phyloP scores from a whole-genome alignment of 192 early-diverging fungal species.

The Coemansia sp. region DNA sequence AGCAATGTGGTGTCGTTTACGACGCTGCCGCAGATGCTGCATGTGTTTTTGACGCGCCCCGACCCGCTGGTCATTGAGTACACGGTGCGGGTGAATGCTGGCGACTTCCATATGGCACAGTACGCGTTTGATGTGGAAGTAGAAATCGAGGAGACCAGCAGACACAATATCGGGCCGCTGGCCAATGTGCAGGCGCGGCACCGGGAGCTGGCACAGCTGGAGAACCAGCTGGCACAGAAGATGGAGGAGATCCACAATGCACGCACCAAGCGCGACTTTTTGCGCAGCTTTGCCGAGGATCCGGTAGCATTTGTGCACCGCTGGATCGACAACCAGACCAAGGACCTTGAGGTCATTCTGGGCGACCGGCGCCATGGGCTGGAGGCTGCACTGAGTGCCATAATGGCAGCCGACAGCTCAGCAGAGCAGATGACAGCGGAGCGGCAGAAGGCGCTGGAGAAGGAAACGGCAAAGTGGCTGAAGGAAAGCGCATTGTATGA shows the following conservation, averaged over 20 bases:
- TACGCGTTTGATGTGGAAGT: slow-evolving; percentile 92
- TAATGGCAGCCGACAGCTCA: slow-evolving; percentile 38
- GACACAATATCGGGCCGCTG: slow-evolving; percentile 56
- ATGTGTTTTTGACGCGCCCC: slow-evolving; percentile 66
- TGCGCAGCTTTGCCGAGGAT: slow-evolving; percentile 80
- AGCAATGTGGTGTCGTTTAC: slow-evolving; percentile 70
- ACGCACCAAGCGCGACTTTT: slow-evolving; percentile 89
- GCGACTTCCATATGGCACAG: slow-evolving; percentile 71
- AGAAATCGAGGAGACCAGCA: slow-evolving; percentile 75
- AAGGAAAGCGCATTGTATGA: slow-evolving; percentile 51
- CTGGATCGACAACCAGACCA: slow-evolving; percentile 90
- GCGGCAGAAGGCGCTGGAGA: slow-evolving; percentile 28
- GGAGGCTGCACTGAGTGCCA: slow-evolving; percentile 44
- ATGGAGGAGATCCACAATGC: slow-evolving; percentile 83
- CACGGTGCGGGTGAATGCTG: slow-evolving; percentile 70
- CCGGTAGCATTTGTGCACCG: slow-evolving; percentile 88
- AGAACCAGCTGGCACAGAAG: slow-evolving; percentile 66
- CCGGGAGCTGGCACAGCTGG: slow-evolving; percentile 54
- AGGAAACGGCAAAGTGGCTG: slow-evolving; percentile 46
- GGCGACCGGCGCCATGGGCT: slow-evolving; percentile 46
- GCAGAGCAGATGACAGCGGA: slow-evolving; percentile 30
- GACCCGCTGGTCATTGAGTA: slow-evolving; percentile 92
- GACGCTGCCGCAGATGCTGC: slow-evolving; percentile 77
- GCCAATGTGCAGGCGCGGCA: slow-evolving; percentile 48
- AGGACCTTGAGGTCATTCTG: slow-evolving; percentile 80